Conservation (phyloP, 2,329 filamentous ascomycete species). For the Huntiella decipiens region DNA sequence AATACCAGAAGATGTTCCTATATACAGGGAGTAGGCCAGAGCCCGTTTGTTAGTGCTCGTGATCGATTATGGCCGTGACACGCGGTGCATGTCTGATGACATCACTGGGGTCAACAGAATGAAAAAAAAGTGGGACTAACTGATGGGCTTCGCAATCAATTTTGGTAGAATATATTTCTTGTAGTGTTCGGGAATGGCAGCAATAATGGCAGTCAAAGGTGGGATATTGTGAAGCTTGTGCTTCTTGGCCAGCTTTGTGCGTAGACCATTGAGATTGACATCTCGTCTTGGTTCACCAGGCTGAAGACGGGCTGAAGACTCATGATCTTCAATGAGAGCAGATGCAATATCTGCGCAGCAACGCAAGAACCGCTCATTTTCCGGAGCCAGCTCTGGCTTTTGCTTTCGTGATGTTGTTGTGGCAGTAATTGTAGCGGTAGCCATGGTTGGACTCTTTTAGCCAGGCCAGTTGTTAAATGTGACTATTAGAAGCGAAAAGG, state of each 20-base stretch:
- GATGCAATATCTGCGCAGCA: slow-evolving; percentile 93
- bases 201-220: slow-evolving; percentile 88
- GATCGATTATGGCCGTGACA: too few species aligned
- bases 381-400: slow-evolving; percentile 57
- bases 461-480: background rate
- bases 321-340: slow-evolving; percentile 77
- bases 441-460: slow-evolving; percentile 16
- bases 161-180: slow-evolving; percentile 98
- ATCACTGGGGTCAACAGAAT: background rate
- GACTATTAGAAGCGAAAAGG: background rate
- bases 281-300: slow-evolving; percentile 57
- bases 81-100: background rate
- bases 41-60: background rate
- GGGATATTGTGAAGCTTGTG: slow-evolving; percentile 76
- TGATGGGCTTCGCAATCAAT: slow-evolving; percentile 88
- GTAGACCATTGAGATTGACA: slow-evolving; percentile 78
- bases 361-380: slow-evolving; percentile 85
- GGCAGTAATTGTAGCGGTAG: slow-evolving; percentile 37
- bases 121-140: slow-evolving; percentile 25
- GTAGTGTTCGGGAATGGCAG: slow-evolving; percentile 96
- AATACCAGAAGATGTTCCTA: slow-evolving; percentile 85
- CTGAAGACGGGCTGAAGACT: slow-evolving; percentile 50
- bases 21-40: background rate
- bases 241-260: slow-evolving; percentile 79
- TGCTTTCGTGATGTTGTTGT: slow-evolving; percentile 50